phyloP scores from a whole-genome alignment of 192 early-diverging fungal species.

The Physocladia obscura region DNA sequence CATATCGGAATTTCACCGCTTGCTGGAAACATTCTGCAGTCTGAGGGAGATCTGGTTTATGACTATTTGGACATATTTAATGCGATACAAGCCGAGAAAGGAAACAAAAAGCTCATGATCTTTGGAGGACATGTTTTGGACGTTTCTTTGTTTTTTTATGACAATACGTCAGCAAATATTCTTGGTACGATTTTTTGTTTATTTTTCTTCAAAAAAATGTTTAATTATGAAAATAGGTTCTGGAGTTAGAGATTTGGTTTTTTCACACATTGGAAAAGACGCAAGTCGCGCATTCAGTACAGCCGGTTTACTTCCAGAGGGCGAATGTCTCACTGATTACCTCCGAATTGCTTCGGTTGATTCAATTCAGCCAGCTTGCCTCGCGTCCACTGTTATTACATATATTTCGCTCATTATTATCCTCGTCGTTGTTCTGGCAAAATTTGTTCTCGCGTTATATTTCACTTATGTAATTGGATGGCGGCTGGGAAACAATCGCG shows the following conservation, averaged over 20 bases:
- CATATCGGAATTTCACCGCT: neutral
- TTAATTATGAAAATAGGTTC: neutral
- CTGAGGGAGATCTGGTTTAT: conserved; percentile 1
- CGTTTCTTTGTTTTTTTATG: neutral
- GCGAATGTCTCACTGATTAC: conserved; percentile 74
- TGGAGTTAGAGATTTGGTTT: conserved; percentile 15
- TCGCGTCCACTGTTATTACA: conserved; percentile 75
- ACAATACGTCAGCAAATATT: neutral
- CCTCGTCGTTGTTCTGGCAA: conserved; percentile 39
- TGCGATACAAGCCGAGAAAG: neutral
- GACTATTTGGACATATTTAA: neutral
- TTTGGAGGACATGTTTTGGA: conserved; percentile 16
- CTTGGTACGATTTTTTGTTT: neutral
- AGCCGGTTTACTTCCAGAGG: conserved; percentile 27
- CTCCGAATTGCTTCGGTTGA: conserved; percentile 82
- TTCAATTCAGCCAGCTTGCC: conserved; percentile 75
- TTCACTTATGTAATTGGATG: conserved; percentile 47
- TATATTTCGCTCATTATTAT: conserved; percentile 70
- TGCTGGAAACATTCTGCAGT: neutral
- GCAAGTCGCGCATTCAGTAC: conserved; percentile 22
- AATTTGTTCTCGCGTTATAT: conserved; percentile 51
- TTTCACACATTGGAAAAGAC: conserved; percentile 55
- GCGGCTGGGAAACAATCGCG: conserved; percentile 36
- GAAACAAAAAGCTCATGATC: conserved; percentile 13
- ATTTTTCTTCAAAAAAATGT: neutral